Base-by-base conservation (phyloP, 495 filamentous ascomycete species). In the Parachaetomium inaequale region DNA sequence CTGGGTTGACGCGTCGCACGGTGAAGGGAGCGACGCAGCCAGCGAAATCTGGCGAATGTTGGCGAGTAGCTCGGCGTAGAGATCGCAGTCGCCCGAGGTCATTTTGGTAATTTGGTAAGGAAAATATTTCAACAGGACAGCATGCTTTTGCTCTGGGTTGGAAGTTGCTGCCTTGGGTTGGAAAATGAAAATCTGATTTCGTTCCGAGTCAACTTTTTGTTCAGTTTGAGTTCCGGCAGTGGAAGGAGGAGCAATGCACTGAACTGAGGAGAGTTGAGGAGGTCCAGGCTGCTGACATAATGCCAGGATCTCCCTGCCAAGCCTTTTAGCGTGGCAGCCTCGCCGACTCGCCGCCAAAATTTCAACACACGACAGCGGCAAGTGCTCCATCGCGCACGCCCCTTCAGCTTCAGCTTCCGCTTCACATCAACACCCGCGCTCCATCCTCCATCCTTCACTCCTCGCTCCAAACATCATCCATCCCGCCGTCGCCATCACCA, bases 21-120 rank as follows among this genome's bases (percentile, higher is more conserved):
- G 74, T 3, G 82, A 81, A 15, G 81, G 78, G 3, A 94, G 78
- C 0, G 86, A 85, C 5, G 87, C 85, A 61, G 86, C 87, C 21
- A 96, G 76, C 4, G 89, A 90, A 47, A 96, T 81, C 72, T 93
- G 90, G 14, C 87, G 86, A 66, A 98, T 95, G 69, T 96, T 91
- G 61, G 86, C 80, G 5, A 97, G 81, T 0, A 94, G 83, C 79
- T 98, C 94, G 17, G 93, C 91, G 70, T 97, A 93, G 21, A 96
- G 78, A 7, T 32, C 46, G 17, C 40, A 47, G 4, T 61, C 28
- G 19, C 11, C 6, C 4, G 38, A 31, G 2, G 31, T n/a, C 55
- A 40, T 59, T 34, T n/a, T 6, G 7, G 4, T 47, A 3, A 10
- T 59, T 59, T 14, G 23, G 28, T n/a, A 25, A 17, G 23, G 36